Evolutionary conservation across 306 rosid genomes (phyloP), one percentile per base, ranked within the genome.

Genomic region (Dryas drummondii): DNA sequence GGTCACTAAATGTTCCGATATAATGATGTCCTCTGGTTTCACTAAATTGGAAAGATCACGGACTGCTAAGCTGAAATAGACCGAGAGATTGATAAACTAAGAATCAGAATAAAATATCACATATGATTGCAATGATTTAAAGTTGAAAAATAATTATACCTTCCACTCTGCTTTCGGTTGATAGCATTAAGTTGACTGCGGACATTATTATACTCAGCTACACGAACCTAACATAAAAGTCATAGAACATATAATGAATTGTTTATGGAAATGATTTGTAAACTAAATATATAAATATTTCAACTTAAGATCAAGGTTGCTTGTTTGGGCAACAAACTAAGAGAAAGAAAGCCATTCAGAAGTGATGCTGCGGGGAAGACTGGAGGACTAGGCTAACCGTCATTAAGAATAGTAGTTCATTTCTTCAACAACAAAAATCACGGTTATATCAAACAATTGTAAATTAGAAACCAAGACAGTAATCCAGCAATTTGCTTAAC

Each of bases 121-220:
- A 8, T 5, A 45, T 4, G 42, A 37, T 16, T 32, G 64, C 5
- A 66, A 47, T n/a, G 44, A 60, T 53, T 32, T 9, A 79, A 19
- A 2, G 42, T 12, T 16, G 16, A 45, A 41, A 57, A 47, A 15
- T 16, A 61, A 45, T 58, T 42, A 51, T 60, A 93, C 98, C 96
- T 93, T 84, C 98, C 98, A 76, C 89, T 88, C 86, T 93, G 98
- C 93, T 93, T 93, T 74, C 93, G 80, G 74, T 91, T 93, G 84
- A 91, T 89, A 77, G 97, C 90, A 81, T 91, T 93, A 58, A 93
- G 93, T 78, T 89, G 96, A 79, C 98, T 85, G 57, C 98, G 88
- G 79, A 91, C 85, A 61, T 87, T 93, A 78, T 82, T 91, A 64
- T 91, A 91, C 87, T 93, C 97, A 26, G 97, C 73, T 70, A 89